Evolutionary conservation across 2,329 filamentous ascomycete genomes (phyloP).

Genomic region (Sporothrix humicola): DNA sequence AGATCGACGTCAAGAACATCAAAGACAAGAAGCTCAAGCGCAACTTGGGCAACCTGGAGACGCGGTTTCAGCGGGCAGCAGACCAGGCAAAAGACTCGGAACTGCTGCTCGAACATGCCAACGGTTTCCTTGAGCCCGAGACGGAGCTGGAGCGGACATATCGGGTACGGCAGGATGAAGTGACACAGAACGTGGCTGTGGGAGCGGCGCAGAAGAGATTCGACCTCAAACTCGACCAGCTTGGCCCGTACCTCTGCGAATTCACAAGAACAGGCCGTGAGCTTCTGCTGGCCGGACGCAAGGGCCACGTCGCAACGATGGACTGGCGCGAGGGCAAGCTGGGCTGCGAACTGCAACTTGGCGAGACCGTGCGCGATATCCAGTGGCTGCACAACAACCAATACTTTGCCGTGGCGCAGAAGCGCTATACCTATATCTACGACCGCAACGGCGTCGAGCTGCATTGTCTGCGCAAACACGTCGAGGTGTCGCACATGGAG

Average conservation of each 20-base stretch:
- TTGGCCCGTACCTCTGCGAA: constrained; percentile 87
- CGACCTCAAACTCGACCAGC: constrained; percentile 78
- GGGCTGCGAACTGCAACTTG: constrained; percentile 83
- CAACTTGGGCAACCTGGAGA: constrained; percentile 78
- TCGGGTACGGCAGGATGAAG: constrained; percentile 88
- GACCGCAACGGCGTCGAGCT: constrained; percentile 88
- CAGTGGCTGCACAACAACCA: constrained; percentile 96
- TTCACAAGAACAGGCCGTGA: constrained; percentile 90
- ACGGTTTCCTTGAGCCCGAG: constrained; percentile 87
- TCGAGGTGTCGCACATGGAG: constrained; percentile 91
- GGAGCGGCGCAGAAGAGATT: constrained; percentile 93
- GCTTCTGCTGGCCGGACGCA: constrained; percentile 82
- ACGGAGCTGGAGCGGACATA: constrained; percentile 89
- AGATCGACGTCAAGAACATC: constrained; percentile 68
- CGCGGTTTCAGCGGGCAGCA: constrained; percentile 79
- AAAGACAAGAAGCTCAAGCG: constrained; percentile 89
- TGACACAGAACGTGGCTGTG: constrained; percentile 73
- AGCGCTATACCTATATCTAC: constrained; percentile 97
- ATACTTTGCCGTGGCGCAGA: constrained; percentile 92
- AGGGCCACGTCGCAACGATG: constrained; percentile 95
- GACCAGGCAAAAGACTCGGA: constrained; percentile 92
- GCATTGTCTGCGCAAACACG: constrained; percentile 87
- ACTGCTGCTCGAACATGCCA: constrained; percentile 85
- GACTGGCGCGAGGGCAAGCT: constrained; percentile 94
- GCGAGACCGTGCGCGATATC: constrained; percentile 87